A percentile compares a stretch with the other conserved stretches of the same genome.
These are phyloP conservation scores for Anisodus acutangulus DNA, from an alignment of 257 asterid genomes.

Conservation along the genomic window DNA sequence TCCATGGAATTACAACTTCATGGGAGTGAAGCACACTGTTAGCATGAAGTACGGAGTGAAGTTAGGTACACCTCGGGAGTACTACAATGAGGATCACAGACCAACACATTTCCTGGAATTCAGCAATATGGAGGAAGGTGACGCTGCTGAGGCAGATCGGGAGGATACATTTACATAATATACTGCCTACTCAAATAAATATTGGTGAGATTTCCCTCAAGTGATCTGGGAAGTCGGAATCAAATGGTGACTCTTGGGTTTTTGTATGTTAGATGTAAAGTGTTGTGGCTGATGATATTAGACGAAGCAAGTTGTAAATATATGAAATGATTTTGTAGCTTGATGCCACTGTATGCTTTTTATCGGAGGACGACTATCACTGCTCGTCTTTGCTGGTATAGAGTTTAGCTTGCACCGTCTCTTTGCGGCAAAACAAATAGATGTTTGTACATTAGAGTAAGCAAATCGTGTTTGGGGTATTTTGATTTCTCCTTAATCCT, in stretches of 20 bases:
- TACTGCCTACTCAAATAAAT: not conserved
- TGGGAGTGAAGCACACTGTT: slow-evolving; percentile 89
- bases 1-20: slow-evolving; percentile 96
- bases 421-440: not conserved
- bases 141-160: slow-evolving; percentile 86
- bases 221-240: not conserved
- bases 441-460: not conserved
- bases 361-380: not conserved
- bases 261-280: not conserved
- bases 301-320: slow-evolving; percentile 5
- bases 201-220: not conserved
- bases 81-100: slow-evolving; percentile 87
- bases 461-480: not conserved
- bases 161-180: slow-evolving; percentile 80
- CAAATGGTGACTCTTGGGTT: not conserved
- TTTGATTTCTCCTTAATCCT: not conserved
- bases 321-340: not conserved
- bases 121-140: slow-evolving; percentile 96
- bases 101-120: slow-evolving; percentile 94
- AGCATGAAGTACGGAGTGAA: slow-evolving; percentile 91
- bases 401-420: not conserved
- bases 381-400: not conserved
- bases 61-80: slow-evolving; percentile 86
- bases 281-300: not conserved
- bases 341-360: not conserved